phyloP scores from a whole-genome alignment of 306 rosid species.

The Prunus salicina region DNA sequence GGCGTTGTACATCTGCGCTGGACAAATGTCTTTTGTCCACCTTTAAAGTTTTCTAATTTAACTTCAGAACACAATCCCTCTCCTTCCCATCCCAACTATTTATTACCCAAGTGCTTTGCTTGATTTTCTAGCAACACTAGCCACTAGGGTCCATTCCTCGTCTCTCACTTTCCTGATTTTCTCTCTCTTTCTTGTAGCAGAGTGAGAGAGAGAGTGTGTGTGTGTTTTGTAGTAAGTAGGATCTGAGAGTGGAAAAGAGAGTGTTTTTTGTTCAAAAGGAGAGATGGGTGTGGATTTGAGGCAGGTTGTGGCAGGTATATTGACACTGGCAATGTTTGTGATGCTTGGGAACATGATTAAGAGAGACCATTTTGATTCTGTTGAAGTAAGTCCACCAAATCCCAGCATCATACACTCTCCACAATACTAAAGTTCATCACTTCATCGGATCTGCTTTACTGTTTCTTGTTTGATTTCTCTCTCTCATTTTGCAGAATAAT shows the following conservation, averaged over 20 bases:
- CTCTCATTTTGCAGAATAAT: not conserved
- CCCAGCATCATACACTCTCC: not conserved
- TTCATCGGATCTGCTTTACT: constrained; percentile 1
- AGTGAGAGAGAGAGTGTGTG: constrained; percentile 1
- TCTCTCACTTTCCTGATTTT: constrained; percentile 5
- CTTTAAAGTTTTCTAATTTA: not conserved
- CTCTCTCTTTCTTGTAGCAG: not conserved
- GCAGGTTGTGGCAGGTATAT: constrained; percentile 88
- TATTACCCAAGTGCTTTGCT: not conserved
- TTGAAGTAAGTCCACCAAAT: constrained; percentile 41
- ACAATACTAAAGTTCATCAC: not conserved
- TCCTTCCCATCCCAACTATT: not conserved
- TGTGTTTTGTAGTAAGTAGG: constrained; percentile 1
- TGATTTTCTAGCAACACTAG: not conserved
- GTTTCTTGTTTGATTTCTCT: not conserved
- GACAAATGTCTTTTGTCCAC: not conserved
- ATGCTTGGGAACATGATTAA: constrained; percentile 99
- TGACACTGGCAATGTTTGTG: constrained; percentile 88
- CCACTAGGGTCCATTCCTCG: not conserved
- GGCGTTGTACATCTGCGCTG: not conserved
- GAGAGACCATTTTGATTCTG: constrained; percentile 95
- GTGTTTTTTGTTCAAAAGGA: not conserved
- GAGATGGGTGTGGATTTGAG: constrained; percentile 91
- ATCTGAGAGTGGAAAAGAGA: constrained; percentile 13
- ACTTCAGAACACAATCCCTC: not conserved